Evolutionary conservation across 129 eudicot genomes (phyloP).

Genomic region (Flaveria ramosissima): DNA sequence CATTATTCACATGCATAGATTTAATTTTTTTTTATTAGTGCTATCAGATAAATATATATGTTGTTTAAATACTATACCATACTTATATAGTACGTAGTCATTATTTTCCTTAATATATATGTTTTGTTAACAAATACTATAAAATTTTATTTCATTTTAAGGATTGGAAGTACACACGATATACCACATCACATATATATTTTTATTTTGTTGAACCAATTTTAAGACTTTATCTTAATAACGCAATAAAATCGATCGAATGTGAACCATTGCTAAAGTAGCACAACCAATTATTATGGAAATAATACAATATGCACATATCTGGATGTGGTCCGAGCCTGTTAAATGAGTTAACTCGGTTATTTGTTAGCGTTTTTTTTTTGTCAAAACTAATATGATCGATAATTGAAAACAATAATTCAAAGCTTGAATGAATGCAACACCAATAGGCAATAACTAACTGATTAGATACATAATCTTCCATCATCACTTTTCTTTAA

Average conservation of each 20-base stretch:
- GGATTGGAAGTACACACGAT: no score
- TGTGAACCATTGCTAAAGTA: background rate
- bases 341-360: background rate
- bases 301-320: background rate
- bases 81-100: no score
- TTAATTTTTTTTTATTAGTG: no score
- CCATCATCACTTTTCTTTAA: slow-evolving; percentile 30
- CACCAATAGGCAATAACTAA: slow-evolving; percentile 31
- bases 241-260: background rate
- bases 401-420: slow-evolving; percentile 25
- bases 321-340: slow-evolving; percentile 13
- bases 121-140: no score
- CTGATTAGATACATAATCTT: slow-evolving; percentile 38
- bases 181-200: background rate
- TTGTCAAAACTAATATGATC: slow-evolving; percentile 19
- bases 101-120: no score
- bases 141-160: no score
- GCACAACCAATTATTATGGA: background rate
- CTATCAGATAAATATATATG: no score
- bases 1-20: no score
- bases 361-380: background rate
- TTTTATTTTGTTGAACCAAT: no score
- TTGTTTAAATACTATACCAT: no score
- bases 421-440: slow-evolving; percentile 26
- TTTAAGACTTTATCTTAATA: background rate